phyloP scores from a whole-genome alignment of 768 basidiomycete species.

The Suillus lakei region DNA sequence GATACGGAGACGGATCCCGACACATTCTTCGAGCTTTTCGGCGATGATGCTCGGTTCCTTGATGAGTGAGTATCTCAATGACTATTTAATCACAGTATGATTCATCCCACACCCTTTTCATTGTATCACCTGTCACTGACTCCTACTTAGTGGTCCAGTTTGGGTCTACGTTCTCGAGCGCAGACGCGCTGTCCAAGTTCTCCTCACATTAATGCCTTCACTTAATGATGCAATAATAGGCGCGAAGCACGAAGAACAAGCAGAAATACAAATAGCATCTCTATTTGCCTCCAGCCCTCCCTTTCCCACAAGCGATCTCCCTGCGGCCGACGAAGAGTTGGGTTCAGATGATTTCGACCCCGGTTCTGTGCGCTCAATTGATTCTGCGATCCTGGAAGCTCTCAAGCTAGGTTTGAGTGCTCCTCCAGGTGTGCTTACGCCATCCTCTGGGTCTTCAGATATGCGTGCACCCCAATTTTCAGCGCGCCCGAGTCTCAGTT shows the following conservation, averaged over 20 bases:
- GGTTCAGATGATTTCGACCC: conserved; percentile 40
- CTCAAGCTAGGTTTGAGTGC: conserved; percentile 46
- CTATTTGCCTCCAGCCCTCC: conserved; percentile 86
- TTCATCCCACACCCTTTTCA: background rate
- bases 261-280: conserved; percentile 78
- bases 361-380: conserved; percentile 45
- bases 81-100: background rate
- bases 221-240: conserved; percentile 67
- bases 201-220: conserved; percentile 74
- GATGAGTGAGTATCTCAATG: conserved; percentile 63
- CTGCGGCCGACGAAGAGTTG: conserved; percentile 40
- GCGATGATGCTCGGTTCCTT: conserved; percentile 73
- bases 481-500: conserved; percentile 37
- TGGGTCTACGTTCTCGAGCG: conserved; percentile 92
- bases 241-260: conserved; percentile 65
- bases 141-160: conserved; percentile 70
- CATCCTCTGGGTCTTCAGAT: conserved; percentile 27
- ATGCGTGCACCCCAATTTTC: conserved; percentile 25
- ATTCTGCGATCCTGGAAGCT: conserved; percentile 52
- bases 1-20: conserved; percentile 84
- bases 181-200: conserved; percentile 79
- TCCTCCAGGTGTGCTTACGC: conserved; percentile 48
- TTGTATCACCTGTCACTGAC: conserved; percentile 9
- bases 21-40: conserved; percentile 78
- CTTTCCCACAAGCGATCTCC: conserved; percentile 71